Evolutionary conservation across 768 basidiomycete species (phyloP).

Genomic region (Phanerodontia chrysosporium): DNA sequence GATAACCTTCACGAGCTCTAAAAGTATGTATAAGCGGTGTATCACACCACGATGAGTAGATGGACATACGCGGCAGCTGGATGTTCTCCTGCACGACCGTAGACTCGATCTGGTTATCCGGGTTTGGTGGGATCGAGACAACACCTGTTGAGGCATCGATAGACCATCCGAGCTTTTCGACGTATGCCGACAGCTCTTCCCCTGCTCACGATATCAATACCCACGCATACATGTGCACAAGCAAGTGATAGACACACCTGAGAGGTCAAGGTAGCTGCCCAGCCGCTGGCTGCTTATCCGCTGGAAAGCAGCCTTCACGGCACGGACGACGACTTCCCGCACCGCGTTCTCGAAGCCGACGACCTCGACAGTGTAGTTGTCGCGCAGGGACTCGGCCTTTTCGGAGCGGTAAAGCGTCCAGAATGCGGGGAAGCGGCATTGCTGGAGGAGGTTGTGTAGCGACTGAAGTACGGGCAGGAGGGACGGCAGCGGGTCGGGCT

Average conservation of each 20-base stretch:
- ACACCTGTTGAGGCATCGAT: constrained; percentile 49
- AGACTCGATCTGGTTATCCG: constrained; percentile 85
- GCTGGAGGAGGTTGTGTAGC: constrained; percentile 67
- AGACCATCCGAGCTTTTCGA: constrained; percentile 65
- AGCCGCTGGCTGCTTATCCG: constrained; percentile 65
- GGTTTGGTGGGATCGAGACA: constrained; percentile 73
- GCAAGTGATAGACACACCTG: constrained; percentile 36
- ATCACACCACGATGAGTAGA: neutral
- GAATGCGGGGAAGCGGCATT: constrained; percentile 86
- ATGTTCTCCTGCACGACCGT: constrained; percentile 82
- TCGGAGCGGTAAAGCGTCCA: constrained; percentile 74
- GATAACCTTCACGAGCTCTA: constrained; percentile 76
- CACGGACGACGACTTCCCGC: constrained; percentile 69
- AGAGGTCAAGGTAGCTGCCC: constrained; percentile 65
- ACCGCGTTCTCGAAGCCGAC: constrained; percentile 83
- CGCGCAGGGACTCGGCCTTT: constrained; percentile 64
- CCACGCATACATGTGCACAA: neutral
- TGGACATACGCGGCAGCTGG: constrained; percentile 68
- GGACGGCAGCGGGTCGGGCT: constrained; percentile 74
- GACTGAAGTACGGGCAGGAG: constrained; percentile 65
- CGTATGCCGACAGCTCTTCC: constrained; percentile 52
- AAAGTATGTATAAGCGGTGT: constrained; percentile 2
- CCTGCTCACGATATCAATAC: constrained; percentile 35
- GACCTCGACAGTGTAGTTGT: constrained; percentile 84
- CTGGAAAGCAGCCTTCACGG: constrained; percentile 76